Evolutionary conservation across 2,329 filamentous ascomycete genomes (phyloP), one percentile per base, ranked within the genome.

Genomic region (Aspergillus vadensis): DNA sequence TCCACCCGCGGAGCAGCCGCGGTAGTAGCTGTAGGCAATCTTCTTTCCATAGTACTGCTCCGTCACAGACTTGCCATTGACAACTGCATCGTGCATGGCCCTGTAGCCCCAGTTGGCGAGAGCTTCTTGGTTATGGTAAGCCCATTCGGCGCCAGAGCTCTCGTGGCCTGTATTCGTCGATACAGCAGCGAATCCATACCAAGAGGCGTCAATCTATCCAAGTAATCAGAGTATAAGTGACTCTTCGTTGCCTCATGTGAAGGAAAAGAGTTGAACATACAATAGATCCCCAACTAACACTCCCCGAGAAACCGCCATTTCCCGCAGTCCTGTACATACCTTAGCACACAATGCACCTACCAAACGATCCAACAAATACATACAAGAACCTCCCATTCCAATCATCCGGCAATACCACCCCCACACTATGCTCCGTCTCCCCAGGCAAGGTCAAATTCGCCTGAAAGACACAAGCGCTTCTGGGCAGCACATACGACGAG

Each of bases 1-100:
- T 0, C 86, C 85, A 8, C 86, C 86, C 0, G 83, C 82, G 0
- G 84, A 87, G 67, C 86, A 88, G 8, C 86, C 86, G 1, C 81
- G 67, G 61, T 69, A 70, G 36, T 69, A 70, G 6, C 79, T 80
- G 55, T 80, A 81, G 9, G 72, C 68, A 0, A 78, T 75, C 0
- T 71, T 65, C 6, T 68, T 75, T 2, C 73, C 70, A 63, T 86
- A 86, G 71, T 82, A 86, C 0, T 73, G 72, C 36, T 80, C 67
- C 1, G 79, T 76, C 14, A 86, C 69, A 8, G 73, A 57, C 66
- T 85, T 85, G 5, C 80, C 80, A 14, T 81, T 62, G 2, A 76
- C 76, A 3, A 83, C 78, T 0, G 81, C 80, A 7, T 79, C 81
- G 65, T 86, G 84, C 72, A 82, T 72, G 6, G 75, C 72, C n/a